Evolutionary conservation across 352 stramenopile genomes (phyloP).

Genomic region (Pythium utonaiense): DNA sequence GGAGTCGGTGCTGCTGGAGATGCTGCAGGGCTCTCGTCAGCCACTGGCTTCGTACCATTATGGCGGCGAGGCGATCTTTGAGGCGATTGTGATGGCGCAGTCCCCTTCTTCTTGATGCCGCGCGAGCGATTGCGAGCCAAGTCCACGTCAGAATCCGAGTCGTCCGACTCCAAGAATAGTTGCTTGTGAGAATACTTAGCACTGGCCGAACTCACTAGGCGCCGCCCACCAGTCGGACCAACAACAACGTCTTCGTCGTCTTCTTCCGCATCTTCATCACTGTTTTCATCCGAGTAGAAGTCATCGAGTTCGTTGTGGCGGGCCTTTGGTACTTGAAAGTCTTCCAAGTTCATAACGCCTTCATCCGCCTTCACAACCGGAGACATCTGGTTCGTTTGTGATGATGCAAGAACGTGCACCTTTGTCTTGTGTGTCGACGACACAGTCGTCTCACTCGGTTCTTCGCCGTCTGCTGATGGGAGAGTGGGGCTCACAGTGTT

Average conservation of each 20-base stretch:
- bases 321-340: conserved; percentile 68
- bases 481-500: neutral
- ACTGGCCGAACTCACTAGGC: conserved; percentile 23
- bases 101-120: neutral
- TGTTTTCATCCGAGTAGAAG: conserved; percentile 81
- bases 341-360: conserved; percentile 52
- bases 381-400: neutral
- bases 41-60: neutral
- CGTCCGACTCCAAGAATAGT: conserved; percentile 63
- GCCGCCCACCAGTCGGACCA: conserved; percentile 19
- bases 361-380: neutral
- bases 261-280: conserved; percentile 32
- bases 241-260: conserved; percentile 61
- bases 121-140: neutral
- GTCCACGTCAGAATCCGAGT: conserved; percentile 13
- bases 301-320: conserved; percentile 58
- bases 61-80: conserved; percentile 4
- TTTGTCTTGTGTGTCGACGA: neutral
- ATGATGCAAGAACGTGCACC: neutral
- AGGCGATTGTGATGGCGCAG: neutral
- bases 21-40: neutral
- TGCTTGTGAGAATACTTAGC: conserved; percentile 61
- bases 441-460: neutral
- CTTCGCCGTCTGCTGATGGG: neutral
- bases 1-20: neutral